phyloP scores from a whole-genome alignment of 2,329 filamentous ascomycete species.

The Calonectria hongkongensis region DNA sequence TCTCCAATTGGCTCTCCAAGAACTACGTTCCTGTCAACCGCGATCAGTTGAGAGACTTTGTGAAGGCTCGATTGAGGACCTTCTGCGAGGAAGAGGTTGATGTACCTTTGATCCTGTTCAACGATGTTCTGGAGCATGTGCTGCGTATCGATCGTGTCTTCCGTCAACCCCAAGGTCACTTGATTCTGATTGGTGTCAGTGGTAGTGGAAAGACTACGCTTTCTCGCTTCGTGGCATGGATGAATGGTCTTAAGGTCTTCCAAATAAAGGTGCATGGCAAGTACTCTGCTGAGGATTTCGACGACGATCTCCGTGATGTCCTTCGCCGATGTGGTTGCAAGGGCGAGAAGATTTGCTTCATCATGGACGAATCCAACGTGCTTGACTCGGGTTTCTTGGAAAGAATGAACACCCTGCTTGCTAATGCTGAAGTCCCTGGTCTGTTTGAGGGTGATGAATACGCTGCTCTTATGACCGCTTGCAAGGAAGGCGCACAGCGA shows the following conservation, averaged over 20 bases:
- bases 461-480: conserved; percentile 98
- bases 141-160: conserved; percentile 99
- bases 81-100: conserved; percentile 99
- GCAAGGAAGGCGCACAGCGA: conserved; percentile 97
- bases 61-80: conserved; percentile 96
- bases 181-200: conserved; percentile 98
- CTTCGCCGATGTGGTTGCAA: conserved; percentile 96
- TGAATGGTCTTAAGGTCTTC: conserved; percentile 99
- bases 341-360: conserved; percentile 99
- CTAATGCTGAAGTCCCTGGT: conserved; percentile 99
- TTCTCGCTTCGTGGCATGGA: conserved; percentile 99
- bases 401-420: conserved; percentile 98
- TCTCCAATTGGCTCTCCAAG: conserved; percentile 99
- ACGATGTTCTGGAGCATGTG: conserved; percentile 98
- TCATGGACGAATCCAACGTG: conserved; percentile 99
- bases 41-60: conserved; percentile 95
- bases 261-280: conserved; percentile 99
- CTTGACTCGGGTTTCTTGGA: conserved; percentile 99
- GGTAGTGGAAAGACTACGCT: conserved; percentile 99
- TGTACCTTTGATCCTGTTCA: conserved; percentile 98
- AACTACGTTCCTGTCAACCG: conserved; percentile 98
- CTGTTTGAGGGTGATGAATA: conserved; percentile 99
- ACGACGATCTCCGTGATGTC: conserved; percentile 96
- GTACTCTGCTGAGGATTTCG: conserved; percentile 98
- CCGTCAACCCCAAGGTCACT: conserved; percentile 96